Evolutionary conservation across 371 early-diverging fungal genomes (phyloP), one percentile per base, ranked within the genome.

Genomic region (Apophysomyces ossiformis): DNA sequence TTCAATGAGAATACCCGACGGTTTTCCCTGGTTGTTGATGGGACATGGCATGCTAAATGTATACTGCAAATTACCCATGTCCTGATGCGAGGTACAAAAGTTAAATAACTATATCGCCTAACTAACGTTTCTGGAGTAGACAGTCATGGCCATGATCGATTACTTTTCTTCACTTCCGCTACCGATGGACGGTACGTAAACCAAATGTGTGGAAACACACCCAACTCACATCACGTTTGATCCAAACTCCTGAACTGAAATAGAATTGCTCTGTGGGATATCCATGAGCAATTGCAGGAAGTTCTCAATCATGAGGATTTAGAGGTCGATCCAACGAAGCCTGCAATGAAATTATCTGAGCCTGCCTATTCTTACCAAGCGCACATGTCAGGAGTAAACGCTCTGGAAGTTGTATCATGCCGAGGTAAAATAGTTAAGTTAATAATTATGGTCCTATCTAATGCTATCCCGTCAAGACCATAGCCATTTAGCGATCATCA

Each of bases 371-470:
- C 70, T 72, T 69, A 70, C 47, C 65, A 76, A 63, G 67, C 80
- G 59, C 79, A 85, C 60, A 76, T 84, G 77, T 85, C 85, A 1
- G 88, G 88, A 26, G 85, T 87, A 4, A 87, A 87, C 65, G 76
- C 82, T 15, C 68, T 87, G 1, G 72, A 75, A 56, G 76, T 76
- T 0, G 65, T 68, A 0, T 50, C 61, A 8, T 60, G 69, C 21
- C 59, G 71, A 60, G 79, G 74, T 69, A 63, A 57, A 50, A n/a
- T 18, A 21, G 21, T 32, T 3, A 26, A 9, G 1, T 21, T 50
- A 21, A 7, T 18, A n/a, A 21, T 8, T 9, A 1, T 21, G 5
- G 18, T 11, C 21, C 2, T 7, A 18, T 21, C 21, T 50, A 21
- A 50, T 50, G 54, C 21, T 26, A 32, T 21, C 7, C 21, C 7